A percentile compares a stretch with the other conserved stretches of the same genome.
Evolutionary conservation across 352 stramenopile species (phyloP).

Genomic region (Globisporangium orthogonon): DNA sequence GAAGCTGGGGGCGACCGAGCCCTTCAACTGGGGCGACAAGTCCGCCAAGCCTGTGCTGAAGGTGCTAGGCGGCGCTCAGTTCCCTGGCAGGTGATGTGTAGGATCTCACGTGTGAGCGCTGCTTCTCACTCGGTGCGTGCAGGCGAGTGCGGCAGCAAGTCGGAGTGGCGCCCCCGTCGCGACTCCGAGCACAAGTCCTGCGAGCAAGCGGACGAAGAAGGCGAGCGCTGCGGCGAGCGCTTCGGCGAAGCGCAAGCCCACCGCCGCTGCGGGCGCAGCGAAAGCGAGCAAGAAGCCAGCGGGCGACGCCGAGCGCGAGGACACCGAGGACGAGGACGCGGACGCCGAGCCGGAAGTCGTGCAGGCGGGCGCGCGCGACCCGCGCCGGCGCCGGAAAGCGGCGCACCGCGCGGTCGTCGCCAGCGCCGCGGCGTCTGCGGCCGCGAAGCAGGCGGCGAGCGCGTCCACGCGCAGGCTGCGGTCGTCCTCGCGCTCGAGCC

Average conservation of each 20-base stretch:
- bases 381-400: slow-evolving; percentile 38
- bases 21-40: slow-evolving; percentile 40
- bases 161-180: not conserved
- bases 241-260: slow-evolving; percentile 7
- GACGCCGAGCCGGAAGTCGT: slow-evolving; percentile 20
- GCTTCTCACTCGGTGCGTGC: too few species aligned
- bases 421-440: slow-evolving; percentile 50
- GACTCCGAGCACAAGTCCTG: slow-evolving; percentile 7
- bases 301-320: slow-evolving; percentile 3
- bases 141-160: not conserved
- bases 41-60: slow-evolving; percentile 5
- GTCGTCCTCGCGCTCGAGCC: slow-evolving; percentile 5
- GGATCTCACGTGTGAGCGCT: not conserved
- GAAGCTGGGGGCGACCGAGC: slow-evolving; percentile 20
- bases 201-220: slow-evolving; percentile 19
- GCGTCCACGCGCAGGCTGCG: slow-evolving; percentile 31
- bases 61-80: not conserved
- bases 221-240: not conserved
- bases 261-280: not conserved
- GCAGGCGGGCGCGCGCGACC: slow-evolving; percentile 15
- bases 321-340: slow-evolving; percentile 4
- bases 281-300: slow-evolving; percentile 3
- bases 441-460: slow-evolving; percentile 24
- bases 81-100: not conserved
- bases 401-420: slow-evolving; percentile 51